Base-by-base conservation (phyloP, 2,329 filamentous ascomycete species). In the Neonectria ditissima region DNA sequence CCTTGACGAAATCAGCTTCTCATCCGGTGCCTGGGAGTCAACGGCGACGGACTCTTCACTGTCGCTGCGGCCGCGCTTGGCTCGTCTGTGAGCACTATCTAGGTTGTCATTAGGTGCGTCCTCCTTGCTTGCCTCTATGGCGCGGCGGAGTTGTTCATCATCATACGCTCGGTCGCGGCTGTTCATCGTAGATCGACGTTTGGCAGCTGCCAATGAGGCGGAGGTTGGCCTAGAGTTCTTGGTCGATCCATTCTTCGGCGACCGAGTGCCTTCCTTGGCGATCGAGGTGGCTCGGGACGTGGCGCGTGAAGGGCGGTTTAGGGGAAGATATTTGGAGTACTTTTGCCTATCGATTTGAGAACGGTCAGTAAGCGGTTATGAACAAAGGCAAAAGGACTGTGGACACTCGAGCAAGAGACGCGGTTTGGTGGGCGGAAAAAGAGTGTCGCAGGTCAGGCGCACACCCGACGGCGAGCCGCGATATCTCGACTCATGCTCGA, bases 171-270 rank as follows among this genome's bases (percentile, higher is more conserved):
- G 94, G 77, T 94, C 92, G 66, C 95, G 89, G 77, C 96, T 99
- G 76, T 98, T 97, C 93, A 98, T 97, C 7, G 96, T 99, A 20
- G 94, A 97, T 28, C 96, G 88, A 63, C 96, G 89, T 78, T 97
- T 98, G 39, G 91, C 69, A 13, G 91, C 69, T 11, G 57, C 86
- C 57, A 88, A 85, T 45, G 80, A 81, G 11, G 80, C 76, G 1
- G 83, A 80, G 10, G 82, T 83, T 57, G 82, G 82, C 51, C 84
- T 87, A 68, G 81, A 87, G 75, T 77, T 87, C 80, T 87, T 89
- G 71, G 81, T 82, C 73, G 82, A 84, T 70, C 81, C 85, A 75
- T 79, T 92, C 88, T 76, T 92, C 91, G 61, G 85, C 83, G 55
- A 90, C 78, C 4, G 91, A 92, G 61, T 69, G 8, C 69, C 69